A percentile compares a stretch with the other conserved stretches of the same genome.
Conservation (phyloP, 164 flowering plant species). For the Protea cynaroides region DNA sequence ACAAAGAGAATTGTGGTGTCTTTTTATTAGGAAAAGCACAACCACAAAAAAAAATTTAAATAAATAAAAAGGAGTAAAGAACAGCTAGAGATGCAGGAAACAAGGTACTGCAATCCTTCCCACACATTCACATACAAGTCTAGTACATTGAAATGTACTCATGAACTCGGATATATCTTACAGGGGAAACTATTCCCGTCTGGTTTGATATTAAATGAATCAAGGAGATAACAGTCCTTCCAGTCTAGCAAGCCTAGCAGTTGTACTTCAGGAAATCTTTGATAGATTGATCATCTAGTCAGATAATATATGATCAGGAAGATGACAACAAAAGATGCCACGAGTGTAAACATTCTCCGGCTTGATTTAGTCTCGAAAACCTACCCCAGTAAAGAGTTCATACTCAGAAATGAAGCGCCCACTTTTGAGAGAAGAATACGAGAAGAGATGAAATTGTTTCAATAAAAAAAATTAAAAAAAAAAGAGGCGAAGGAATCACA, state of each 20-base stretch:
- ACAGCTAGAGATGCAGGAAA: background rate
- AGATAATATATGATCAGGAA: conserved; percentile 52
- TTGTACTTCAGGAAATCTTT: background rate
- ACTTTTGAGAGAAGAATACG: background rate
- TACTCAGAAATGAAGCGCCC: background rate
- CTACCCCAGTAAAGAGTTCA: conserved; percentile 21
- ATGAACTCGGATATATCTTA: background rate
- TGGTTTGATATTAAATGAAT: background rate
- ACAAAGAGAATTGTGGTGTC: too few relatives aligned
- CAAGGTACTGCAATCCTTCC: background rate
- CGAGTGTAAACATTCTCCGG: conserved; percentile 50
- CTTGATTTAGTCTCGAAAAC: conserved; percentile 80
- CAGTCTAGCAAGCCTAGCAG: background rate
- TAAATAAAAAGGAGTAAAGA: too few relatives aligned
- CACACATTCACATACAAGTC: background rate
- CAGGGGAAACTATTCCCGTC: background rate
- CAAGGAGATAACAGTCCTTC: background rate
- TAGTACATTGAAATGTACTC: background rate
- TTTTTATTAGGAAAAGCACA: too few relatives aligned
- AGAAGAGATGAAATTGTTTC: too few relatives aligned
- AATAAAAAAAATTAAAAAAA: too few relatives aligned
- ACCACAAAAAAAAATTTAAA: too few relatives aligned
- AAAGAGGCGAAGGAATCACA: background rate
- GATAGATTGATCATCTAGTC: conserved; percentile 37
- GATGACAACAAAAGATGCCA: conserved; percentile 39